These are phyloP conservation scores for Paramecium sexaurelia DNA, from an alignment of 73 alveolate genomes.

Conservation along the genomic window DNA sequence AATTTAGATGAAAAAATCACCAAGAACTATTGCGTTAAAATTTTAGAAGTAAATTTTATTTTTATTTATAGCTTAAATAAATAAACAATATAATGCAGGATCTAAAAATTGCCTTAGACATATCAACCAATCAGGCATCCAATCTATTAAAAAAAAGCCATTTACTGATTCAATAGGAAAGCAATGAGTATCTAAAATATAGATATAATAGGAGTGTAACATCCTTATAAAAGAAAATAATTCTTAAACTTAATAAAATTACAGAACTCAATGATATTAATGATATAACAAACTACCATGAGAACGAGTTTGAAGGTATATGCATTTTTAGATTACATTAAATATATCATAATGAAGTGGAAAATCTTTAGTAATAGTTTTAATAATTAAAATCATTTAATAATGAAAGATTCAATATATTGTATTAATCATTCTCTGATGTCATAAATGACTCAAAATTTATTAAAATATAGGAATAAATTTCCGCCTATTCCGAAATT, in stretches of 20 bases:
- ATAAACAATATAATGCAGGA: neutral
- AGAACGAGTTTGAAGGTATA: neutral
- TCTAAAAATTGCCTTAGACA: neutral
- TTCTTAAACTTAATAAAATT: neutral
- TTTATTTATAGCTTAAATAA: neutral
- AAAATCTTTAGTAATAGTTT: neutral
- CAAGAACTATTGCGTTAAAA: neutral
- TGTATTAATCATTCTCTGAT: neutral
- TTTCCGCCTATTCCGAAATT: neutral
- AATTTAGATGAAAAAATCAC: neutral
- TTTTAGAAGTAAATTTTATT: neutral
- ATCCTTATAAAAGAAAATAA: neutral
- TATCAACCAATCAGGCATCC: neutral
- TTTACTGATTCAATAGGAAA: neutral
- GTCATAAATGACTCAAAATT: neutral
- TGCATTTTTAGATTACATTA: neutral
- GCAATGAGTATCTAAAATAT: neutral
- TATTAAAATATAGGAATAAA: neutral
- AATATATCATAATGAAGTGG: neutral
- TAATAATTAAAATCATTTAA: neutral
- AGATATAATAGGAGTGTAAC: neutral
- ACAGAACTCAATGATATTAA: neutral
- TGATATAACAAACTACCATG: neutral
- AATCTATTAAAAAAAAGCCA: neutral
- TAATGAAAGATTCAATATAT: neutral